Evolutionary conservation across 2,329 filamentous ascomycete species (phyloP).

Genomic region (Claviceps africana): DNA sequence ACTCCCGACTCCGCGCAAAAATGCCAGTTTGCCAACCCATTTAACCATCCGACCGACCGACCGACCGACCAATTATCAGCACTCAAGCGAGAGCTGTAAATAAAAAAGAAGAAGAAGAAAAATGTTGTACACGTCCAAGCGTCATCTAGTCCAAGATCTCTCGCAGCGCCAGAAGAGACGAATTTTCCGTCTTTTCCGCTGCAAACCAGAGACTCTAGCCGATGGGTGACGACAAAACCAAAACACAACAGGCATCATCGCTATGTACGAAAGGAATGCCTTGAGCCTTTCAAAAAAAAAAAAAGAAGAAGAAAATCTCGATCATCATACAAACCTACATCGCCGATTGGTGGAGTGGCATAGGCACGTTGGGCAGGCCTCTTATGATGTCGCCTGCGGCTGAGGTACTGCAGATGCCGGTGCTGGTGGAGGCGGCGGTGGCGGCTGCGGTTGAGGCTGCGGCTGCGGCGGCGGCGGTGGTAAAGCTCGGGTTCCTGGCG

Average conservation of each 20-base stretch:
- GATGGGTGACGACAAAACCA: background rate
- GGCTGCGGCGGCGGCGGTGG: background rate
- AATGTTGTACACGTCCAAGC: slow-evolving; percentile 7
- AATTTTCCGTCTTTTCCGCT: too few species aligned
- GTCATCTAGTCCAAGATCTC: background rate
- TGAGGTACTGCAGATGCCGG: slow-evolving; percentile 10
- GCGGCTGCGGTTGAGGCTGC: background rate
- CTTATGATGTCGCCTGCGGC: slow-evolving; percentile 15
- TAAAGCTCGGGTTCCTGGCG: background rate
- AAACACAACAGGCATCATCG: slow-evolving; percentile 1
- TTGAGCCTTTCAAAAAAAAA: background rate
- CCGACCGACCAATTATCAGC: background rate
- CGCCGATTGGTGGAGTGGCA: background rate
- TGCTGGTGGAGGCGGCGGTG: background rate
- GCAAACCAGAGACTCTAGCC: background rate
- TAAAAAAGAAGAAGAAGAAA: background rate
- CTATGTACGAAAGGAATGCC: background rate
- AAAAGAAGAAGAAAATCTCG: background rate
- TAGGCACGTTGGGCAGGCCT: background rate
- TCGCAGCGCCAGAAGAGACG: background rate
- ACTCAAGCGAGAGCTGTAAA: background rate
- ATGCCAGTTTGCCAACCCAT: slow-evolving; percentile 11
- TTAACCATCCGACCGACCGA: slow-evolving; percentile 3
- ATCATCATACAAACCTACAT: slow-evolving; percentile 11
- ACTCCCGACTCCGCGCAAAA: slow-evolving; percentile 26